Percentiles rank a stretch among this genome's conserved stretches.
Conservation (phyloP, 176 grass and related monocot species). For the Carex pumila region DNA sequence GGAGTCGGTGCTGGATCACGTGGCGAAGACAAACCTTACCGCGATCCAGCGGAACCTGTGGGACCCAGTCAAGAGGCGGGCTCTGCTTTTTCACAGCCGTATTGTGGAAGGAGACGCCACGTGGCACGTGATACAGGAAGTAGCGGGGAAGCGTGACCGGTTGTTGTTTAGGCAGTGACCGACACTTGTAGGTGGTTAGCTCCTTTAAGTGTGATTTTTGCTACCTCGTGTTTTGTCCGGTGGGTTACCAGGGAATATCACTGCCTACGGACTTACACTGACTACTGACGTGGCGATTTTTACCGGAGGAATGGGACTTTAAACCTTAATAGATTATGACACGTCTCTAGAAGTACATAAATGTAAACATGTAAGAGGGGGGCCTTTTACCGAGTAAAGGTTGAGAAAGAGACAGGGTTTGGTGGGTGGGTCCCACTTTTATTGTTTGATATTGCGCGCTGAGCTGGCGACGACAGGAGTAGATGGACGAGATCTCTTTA, state of each 20-base stretch:
- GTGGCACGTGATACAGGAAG: constrained; percentile 76
- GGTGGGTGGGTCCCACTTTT: background rate
- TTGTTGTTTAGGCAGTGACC: constrained; percentile 12
- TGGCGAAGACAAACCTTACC: constrained; percentile 63
- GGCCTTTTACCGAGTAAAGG: background rate
- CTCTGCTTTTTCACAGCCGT: constrained; percentile 50
- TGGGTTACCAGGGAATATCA: too few species aligned
- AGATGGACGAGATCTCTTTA: background rate
- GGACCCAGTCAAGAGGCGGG: constrained; percentile 61
- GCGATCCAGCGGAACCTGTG: constrained; percentile 73
- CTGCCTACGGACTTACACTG: background rate
- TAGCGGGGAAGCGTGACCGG: constrained; percentile 38
- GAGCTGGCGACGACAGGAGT: background rate
- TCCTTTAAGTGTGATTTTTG: background rate
- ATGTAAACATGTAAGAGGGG: background rate
- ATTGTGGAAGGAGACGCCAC: constrained; percentile 64
- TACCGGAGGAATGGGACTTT: background rate
- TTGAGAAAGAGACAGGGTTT: background rate
- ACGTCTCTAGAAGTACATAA: background rate
- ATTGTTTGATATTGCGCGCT: background rate
- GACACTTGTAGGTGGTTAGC: constrained; percentile 36
- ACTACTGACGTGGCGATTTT: background rate
- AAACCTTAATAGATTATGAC: background rate
- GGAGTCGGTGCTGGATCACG: constrained; percentile 59
- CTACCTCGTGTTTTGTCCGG: background rate